Percentiles rank a stretch among this genome's conserved stretches.
Conservation (phyloP, 1,139 yeast genomes). For the Yamadazyma aaseri region DNA sequence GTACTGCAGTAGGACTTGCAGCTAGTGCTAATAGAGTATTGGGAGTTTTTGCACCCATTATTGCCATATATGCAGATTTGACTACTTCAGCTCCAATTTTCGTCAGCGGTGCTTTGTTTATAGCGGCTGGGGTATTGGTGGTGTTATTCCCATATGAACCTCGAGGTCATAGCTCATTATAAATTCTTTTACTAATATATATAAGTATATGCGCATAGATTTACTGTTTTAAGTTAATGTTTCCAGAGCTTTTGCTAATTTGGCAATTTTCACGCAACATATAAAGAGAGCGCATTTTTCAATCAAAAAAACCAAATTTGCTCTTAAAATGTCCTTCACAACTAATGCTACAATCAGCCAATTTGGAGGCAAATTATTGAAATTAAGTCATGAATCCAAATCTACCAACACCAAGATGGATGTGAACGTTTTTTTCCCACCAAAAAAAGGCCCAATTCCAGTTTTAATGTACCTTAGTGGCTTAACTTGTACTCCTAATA, state of each 20-base stretch:
- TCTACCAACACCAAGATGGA: constrained; percentile 74
- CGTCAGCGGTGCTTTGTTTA: constrained; percentile 43
- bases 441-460: constrained; percentile 50
- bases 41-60: constrained; percentile 46
- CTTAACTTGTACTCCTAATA: constrained; percentile 89
- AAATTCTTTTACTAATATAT: no score
- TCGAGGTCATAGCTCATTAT: constrained; percentile 19
- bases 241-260: no score
- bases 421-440: constrained; percentile 80
- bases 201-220: constrained; percentile 1
- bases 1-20: constrained; percentile 45
- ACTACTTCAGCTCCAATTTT: constrained; percentile 43
- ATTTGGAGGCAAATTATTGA: constrained; percentile 75
- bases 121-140: constrained; percentile 34
- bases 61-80: constrained; percentile 43
- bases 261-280: no score
- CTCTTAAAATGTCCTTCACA: constrained; percentile 59
- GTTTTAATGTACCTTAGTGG: constrained; percentile 83
- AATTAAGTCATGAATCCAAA: constrained; percentile 70
- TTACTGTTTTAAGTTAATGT: no score
- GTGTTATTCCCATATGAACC: constrained; percentile 44
- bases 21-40: constrained; percentile 41
- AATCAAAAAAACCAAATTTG: no score
- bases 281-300: no score
- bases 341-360: constrained; percentile 58